Base-by-base conservation (phyloP, 176 grass and related monocot genomes). In the Panicum miliaceum region DNA sequence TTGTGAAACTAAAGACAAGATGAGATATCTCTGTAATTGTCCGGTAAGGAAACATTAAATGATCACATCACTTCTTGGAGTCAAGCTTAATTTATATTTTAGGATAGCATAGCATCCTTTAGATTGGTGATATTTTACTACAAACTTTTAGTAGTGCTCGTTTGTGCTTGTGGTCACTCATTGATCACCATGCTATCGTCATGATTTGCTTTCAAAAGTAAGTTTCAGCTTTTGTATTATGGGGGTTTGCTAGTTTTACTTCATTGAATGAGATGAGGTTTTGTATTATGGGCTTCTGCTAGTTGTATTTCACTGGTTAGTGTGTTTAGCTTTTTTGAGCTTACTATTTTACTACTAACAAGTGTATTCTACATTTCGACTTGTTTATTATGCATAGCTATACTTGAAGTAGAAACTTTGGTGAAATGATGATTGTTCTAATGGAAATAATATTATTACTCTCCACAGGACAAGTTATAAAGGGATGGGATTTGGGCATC, bases 401-500 rank as follows among this genome's bases (percentile, higher is more conserved):
- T 34, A 0, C 51, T 56, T 67, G 26, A 47, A 46, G 42, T 59
- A 54, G 22, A 76, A 66, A 47, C 42, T n/a, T 46, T 11, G 13
- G 26, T 59, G 53, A 6, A 66, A 41, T 78, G 32, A 46, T 53
- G 20, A 20, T 19, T 26, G 27, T 63, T 46, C 57, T 32, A 59
- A 85, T 15, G n/a, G 16, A 45, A 80, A 37, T 19, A 1, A 53
- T 82, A 14, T 14, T 14, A 0, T 20, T 76, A 59, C 61, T 53
- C 45, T 52, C 42, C 83, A 59, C 71, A 97, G 94, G 89, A 9
- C 85, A 94, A 90, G 94, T 94, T 61, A 94, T 97, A 78, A 97
- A 97, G 54, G 94, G 94, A 71, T 97, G 94, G 94, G 94, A 97
- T 80, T 78, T 94, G 84, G 94, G 94, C 64, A 92, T 94, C 47